Evolutionary conservation across 805 yeast species (phyloP).

Genomic region (Cyberlindnera amylophila): DNA sequence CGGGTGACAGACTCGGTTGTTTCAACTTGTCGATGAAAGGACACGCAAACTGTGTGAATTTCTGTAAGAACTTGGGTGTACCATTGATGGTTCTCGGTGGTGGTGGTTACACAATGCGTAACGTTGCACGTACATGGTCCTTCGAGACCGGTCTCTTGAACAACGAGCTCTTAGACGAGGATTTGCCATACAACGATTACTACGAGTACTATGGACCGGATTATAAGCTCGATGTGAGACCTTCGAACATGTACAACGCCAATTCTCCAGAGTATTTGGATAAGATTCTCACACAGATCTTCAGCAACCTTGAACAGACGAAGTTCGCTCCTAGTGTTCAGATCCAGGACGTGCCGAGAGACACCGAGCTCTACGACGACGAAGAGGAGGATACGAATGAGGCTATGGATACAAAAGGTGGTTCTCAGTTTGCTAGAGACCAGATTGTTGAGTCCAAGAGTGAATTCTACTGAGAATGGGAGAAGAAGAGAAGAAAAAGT

Average conservation of each 20-base stretch:
- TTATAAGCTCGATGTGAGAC: slow-evolving; percentile 89
- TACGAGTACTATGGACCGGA: slow-evolving; percentile 98
- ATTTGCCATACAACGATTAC: slow-evolving; percentile 75
- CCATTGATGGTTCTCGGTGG: slow-evolving; percentile 96
- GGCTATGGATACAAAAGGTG: slow-evolving; percentile 88
- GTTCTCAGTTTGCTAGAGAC: slow-evolving; percentile 83
- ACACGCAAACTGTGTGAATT: slow-evolving; percentile 94
- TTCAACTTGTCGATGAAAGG: slow-evolving; percentile 91
- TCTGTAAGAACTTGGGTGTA: slow-evolving; percentile 77
- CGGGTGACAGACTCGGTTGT: slow-evolving; percentile 94
- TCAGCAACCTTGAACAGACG: slow-evolving; percentile 80
- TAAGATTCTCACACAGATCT: slow-evolving; percentile 73
- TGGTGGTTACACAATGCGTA: slow-evolving; percentile 97
- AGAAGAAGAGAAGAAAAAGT: too few relatives aligned
- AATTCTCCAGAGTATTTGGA: slow-evolving; percentile 89
- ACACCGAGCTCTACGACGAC: slow-evolving; percentile 81
- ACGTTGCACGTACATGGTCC: slow-evolving; percentile 94
- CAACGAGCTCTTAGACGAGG: slow-evolving; percentile 70
- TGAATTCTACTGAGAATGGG: slow-evolving; percentile 52
- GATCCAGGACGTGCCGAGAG: slow-evolving; percentile 83
- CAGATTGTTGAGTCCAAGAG: slow-evolving; percentile 63
- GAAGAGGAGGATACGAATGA: slow-evolving; percentile 78
- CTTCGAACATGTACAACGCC: slow-evolving; percentile 95
- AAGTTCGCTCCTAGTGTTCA: slow-evolving; percentile 97
- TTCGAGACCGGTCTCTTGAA: slow-evolving; percentile 87